Evolutionary conservation across 306 rosid genomes (phyloP).

Genomic region (Dalbergia cochinchinensis): DNA sequence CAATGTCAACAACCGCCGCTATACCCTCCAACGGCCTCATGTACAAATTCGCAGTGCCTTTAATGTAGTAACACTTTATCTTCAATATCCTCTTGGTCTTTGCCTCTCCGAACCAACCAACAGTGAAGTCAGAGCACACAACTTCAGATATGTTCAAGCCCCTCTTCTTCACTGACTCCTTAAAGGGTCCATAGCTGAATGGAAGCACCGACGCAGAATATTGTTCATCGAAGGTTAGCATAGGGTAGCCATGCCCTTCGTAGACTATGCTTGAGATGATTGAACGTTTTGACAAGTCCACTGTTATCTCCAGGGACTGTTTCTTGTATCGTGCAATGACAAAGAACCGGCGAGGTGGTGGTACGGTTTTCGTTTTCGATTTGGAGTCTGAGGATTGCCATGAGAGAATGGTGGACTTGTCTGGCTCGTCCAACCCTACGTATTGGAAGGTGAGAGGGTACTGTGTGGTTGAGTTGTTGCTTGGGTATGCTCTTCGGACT

Average conservation of each 20-base stretch:
- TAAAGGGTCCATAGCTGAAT: constrained; percentile 37
- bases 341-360: constrained; percentile 59
- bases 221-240: constrained; percentile 46
- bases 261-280: constrained; percentile 45
- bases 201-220: not conserved
- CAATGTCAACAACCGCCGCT: constrained; percentile 34
- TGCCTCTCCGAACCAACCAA: constrained; percentile 47
- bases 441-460: constrained; percentile 57
- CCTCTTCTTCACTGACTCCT: constrained; percentile 40
- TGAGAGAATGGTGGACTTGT: constrained; percentile 53
- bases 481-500: constrained; percentile 28
- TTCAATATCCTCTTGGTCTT: constrained; percentile 22
- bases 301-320: constrained; percentile 52
- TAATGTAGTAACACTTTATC: constrained; percentile 29
- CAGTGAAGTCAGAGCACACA: not conserved
- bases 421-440: constrained; percentile 66
- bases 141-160: constrained; percentile 39
- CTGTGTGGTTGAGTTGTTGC: not conserved
- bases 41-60: constrained; percentile 29
- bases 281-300: constrained; percentile 47
- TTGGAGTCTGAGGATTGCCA: constrained; percentile 51
- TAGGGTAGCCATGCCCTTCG: constrained; percentile 59
- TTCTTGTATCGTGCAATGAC: constrained; percentile 53
- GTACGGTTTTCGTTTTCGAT: not conserved
- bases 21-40: constrained; percentile 48